These are phyloP conservation scores for Trametes meyenii DNA, from an alignment of 768 basidiomycete genomes.

Conservation along the genomic window DNA sequence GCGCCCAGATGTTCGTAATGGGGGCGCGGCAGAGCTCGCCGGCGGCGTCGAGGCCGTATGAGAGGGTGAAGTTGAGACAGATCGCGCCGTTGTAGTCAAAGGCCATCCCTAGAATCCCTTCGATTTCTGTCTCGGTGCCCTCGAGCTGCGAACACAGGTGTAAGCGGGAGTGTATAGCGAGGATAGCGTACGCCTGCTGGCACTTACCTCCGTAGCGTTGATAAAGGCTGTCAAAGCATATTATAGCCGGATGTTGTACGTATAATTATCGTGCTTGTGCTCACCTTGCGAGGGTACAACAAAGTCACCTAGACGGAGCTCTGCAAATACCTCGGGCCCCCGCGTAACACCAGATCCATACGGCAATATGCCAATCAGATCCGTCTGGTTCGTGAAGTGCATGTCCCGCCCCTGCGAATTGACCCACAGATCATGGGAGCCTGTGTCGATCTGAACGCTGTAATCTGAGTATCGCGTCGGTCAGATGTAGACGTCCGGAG, in stretches of 20 bases:
- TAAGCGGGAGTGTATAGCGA: background rate
- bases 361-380: constrained; percentile 34
- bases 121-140: background rate
- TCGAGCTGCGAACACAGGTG: background rate
- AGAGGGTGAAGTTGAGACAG: constrained; percentile 46
- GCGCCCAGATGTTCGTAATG: constrained; percentile 28
- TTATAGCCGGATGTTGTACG: constrained; percentile 42
- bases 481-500: no score
- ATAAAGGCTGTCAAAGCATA: constrained; percentile 39
- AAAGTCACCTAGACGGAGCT: constrained; percentile 40
- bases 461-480: constrained; percentile 22
- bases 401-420: constrained; percentile 20
- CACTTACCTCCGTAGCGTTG: background rate
- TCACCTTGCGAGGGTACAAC: constrained; percentile 65
- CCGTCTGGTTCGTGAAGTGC: constrained; percentile 36
- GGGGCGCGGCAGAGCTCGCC: constrained; percentile 21
- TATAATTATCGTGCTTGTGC: constrained; percentile 58
- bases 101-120: constrained; percentile 75
- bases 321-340: constrained; percentile 39
- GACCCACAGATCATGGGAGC: constrained; percentile 39
- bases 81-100: constrained; percentile 70
- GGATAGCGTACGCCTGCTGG: background rate
- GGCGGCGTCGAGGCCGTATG: constrained; percentile 10
- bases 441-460: constrained; percentile 38
- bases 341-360: constrained; percentile 44